phyloP scores from a whole-genome alignment of 192 early-diverging fungal genomes.

The Spinellus fusiger region DNA sequence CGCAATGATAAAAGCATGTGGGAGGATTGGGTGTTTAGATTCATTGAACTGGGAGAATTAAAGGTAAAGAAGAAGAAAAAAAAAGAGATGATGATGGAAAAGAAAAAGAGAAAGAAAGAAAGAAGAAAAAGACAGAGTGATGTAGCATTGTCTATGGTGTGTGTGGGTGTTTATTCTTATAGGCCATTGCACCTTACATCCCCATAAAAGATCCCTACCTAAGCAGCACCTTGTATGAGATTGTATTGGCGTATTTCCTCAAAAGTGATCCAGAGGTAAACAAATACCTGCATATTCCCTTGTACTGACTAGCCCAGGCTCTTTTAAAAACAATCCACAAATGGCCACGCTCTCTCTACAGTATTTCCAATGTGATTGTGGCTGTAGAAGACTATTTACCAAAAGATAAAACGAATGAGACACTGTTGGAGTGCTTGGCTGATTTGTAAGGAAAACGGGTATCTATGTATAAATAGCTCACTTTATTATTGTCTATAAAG shows the following conservation, averaged over 20 bases:
- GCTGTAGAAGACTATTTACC: conserved; percentile 64
- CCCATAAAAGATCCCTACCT: conserved; percentile 73
- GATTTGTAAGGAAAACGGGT: conserved; percentile 54
- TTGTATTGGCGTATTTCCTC: conserved; percentile 72
- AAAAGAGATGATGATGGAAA: neutral
- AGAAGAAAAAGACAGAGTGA: no score
- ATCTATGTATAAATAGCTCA: neutral
- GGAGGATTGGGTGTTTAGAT: conserved; percentile 91
- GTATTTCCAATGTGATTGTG: conserved; percentile 65
- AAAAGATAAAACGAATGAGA: conserved; percentile 47
- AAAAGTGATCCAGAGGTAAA: conserved; percentile 57
- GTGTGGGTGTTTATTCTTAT: conserved; percentile 5
- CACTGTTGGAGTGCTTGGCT: conserved; percentile 68
- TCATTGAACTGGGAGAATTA: conserved; percentile 73
- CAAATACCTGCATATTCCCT: neutral
- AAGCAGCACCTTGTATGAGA: conserved; percentile 77
- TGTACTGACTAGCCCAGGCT: no score
- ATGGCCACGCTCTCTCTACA: conserved; percentile 82
- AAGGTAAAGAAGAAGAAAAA: conserved; percentile 31
- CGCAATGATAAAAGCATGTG: conserved; percentile 63
- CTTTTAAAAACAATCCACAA: conserved; percentile 54
- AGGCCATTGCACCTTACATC: conserved; percentile 68
- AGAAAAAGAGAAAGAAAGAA: neutral
- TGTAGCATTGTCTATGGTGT: no score
- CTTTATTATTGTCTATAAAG: no score